Evolutionary conservation across 768 basidiomycete species (phyloP), one percentile per base, ranked within the genome.

Genomic region (Tulasnella sp.): DNA sequence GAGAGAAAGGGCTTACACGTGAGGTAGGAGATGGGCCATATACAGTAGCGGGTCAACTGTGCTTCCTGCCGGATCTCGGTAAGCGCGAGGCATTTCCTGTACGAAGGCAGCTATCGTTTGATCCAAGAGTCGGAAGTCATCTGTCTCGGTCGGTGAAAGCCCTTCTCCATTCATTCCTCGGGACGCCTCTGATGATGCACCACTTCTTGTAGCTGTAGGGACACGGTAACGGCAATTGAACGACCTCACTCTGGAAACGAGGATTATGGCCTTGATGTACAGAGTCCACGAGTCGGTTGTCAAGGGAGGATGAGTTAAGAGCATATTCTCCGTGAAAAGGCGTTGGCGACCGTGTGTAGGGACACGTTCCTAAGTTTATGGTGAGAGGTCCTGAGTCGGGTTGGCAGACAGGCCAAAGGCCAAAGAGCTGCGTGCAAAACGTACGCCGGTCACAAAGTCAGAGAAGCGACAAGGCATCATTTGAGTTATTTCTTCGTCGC

Each of bases 271-370:
- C 84, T 95, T 94, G 84, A 93, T 88, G 82, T 92, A 93, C 20
- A 94, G 83, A 9, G 90, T 89, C 83, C 94, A 94, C 0, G 93
- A 90, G 84, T 94, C 94, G 0, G 90, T 90, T 82, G 91, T 89
- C 18, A 88, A 87, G 46, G 90, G 89, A 22, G 90, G 90, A 84
- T 94, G 92, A 4, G 85, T 83, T 3, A 91, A 87, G 28, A 94
- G 87, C 28, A 93, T 85, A 82, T 93, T 89, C 78, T 86, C 88
- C 8, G 89, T 89, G 80, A 92, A 90, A 0, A 92, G 91, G 90
- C 92, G 92, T 84, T 94, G 93, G 14, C 93, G 89, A 24, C 46
- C 74, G 28, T 74, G 46, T 24, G 50, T 72, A 1, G 81, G 77
- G 1, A 74, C 81, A 37, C 40, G 37, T 34, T 24, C 60, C 69